Evolutionary conservation across 371 early-diverging fungal species (phyloP), one percentile per base, ranked within the genome.

Genomic region (Funneliformis caledonium): DNA sequence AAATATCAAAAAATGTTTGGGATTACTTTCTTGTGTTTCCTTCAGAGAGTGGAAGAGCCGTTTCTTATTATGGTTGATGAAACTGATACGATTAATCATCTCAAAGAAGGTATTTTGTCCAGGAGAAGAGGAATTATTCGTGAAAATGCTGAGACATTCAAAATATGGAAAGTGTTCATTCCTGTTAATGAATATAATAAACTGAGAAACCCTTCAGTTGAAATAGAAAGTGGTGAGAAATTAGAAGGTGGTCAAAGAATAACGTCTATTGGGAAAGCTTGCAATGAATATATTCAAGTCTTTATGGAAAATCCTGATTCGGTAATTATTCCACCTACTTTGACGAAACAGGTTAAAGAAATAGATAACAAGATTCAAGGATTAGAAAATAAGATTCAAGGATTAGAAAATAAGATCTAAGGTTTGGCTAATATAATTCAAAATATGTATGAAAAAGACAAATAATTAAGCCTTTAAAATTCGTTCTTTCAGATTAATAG

Each of bases 401-500:
- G 62, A 62, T 22, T 62, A n/a, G 62, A 62, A 62, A 62, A 62
- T 62, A 62, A 62, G 62, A 62, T 62, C 62, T 2, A 62, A 62
- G 31, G 62, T 62, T 62, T 62, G 62, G 62, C 62, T 31, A 62
- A 62, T 62, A 62, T 62, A 62, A 62, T 62, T 62, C 22, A 62
- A 62, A 62, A 2, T 62, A 62, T 62, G 62, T 62, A 62, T 62
- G 62, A 2, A 62, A 62, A 62, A 22, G n/a, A 31, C 31, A 31
- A 7, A 62, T 62, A 62, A 62, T 1, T 62, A 62, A 62, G 62
- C 62, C n/a, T 62, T 31, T 31, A 62, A 62, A 62, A 62, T 62
- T 62, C 62, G 62, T 31, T 62, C 62, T n/a, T 62, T 62, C 31
- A 62, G 62, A 62, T 62, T 62, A 62, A 62, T 62, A 62, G n/a